Evolutionary conservation across 805 yeast species (phyloP).

Genomic region (Ogataea pignaliae): DNA sequence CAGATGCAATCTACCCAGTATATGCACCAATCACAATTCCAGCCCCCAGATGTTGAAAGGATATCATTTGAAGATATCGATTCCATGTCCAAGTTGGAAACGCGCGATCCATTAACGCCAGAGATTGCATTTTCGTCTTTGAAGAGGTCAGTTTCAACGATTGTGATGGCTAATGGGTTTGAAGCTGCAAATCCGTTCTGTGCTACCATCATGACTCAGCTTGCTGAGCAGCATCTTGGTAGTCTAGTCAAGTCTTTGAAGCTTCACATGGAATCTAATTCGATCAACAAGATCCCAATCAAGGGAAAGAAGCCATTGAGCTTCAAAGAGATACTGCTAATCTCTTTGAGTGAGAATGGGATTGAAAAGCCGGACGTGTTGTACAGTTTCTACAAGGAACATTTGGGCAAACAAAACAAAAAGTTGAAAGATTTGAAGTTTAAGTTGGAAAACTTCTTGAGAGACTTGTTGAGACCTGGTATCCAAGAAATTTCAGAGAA

Average conservation of each 20-base stretch:
- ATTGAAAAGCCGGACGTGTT: constrained; percentile 73
- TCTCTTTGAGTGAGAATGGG: constrained; percentile 81
- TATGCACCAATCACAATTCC: constrained; percentile 68
- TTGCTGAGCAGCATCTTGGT: constrained; percentile 76
- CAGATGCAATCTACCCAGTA: constrained; percentile 85
- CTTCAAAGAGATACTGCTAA: constrained; percentile 45
- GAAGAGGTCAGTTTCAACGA: constrained; percentile 65
- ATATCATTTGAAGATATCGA: constrained; percentile 71
- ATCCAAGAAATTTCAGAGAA: constrained; percentile 65
- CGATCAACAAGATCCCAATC: constrained; percentile 36
- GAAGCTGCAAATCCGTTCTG: constrained; percentile 80
- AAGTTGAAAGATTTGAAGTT: constrained; percentile 65
- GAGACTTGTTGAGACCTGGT: constrained; percentile 78
- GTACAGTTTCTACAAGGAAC: constrained; percentile 69
- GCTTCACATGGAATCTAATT: constrained; percentile 62
- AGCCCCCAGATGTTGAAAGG: constrained; percentile 60
- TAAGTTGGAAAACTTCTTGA: constrained; percentile 67
- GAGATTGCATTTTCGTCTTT: constrained; percentile 63
- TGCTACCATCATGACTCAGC: constrained; percentile 69
- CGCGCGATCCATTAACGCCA: constrained; percentile 58
- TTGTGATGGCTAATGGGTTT: constrained; percentile 90
- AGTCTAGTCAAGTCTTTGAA: constrained; percentile 71
- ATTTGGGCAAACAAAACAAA: constrained; percentile 59
- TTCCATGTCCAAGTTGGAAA: constrained; percentile 66
- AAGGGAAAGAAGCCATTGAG: constrained; percentile 19